Base-by-base conservation (phyloP, 371 early-diverging fungal species). In the Rhizopus arrhizus region DNA sequence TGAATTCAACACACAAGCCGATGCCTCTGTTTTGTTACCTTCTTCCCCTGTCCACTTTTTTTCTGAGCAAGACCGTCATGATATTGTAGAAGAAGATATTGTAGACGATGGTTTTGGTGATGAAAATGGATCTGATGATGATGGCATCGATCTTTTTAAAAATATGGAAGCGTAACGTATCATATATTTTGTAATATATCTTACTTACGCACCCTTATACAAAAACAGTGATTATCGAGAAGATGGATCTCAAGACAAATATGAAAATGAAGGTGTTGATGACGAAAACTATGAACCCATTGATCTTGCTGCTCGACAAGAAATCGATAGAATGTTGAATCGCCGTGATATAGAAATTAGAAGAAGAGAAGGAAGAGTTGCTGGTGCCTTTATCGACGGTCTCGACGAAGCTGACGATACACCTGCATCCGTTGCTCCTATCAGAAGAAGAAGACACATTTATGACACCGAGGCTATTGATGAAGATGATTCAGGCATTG, bases 381-480 rank as follows among this genome's bases (percentile, higher is more conserved):
- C 95, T 3, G 89, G 88, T 41, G 95, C 94, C 3, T 94, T 92
- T 68, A 65, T 92, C 76, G 91, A 94, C 70, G 94, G 88, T 62
- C 68, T 78, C 31, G 83, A 79, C 35, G 84, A 79, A n/a, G 83
- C 22, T 22, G 22, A 68, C 6, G 88, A 87, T n/a, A 80, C 77
- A 5, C 74, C 79, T 9, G 59, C 67, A 46, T 69, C 74, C n/a
- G 51, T 81, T 65, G 84, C 83, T 35, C 69, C 82, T 15, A 78
- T 85, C 31, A 83, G 87, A 47, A 82, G 91, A 61, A 80, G 84
- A 56, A 74, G 88, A 59, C 85, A 77, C 53, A 70, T 78, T 29
- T 77, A 83, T 45, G 89, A 85, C 43, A 71, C 73, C 31, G 82
- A 90, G 38, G 81, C 81, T 29, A 31, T 79, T 64, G 85, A 22